phyloP scores from a whole-genome alignment of 352 stramenopile species.

The Phytophthora meadii region DNA sequence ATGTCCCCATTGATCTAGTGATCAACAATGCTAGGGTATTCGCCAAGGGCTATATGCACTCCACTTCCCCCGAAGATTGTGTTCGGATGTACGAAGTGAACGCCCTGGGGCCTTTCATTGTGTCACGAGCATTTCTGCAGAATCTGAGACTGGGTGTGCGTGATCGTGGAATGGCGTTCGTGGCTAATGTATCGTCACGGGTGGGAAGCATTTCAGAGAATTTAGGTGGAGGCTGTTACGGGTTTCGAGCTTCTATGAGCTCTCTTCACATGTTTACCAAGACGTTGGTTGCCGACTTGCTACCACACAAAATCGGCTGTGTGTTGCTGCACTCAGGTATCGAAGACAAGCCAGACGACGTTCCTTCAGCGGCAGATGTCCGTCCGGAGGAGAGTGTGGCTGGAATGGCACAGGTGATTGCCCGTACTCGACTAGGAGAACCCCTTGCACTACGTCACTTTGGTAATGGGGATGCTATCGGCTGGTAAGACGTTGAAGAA shows the following conservation, averaged over 20 bases:
- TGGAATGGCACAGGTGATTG: constrained; percentile 63
- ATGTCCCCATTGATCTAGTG: constrained; percentile 63
- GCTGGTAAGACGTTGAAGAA: constrained; percentile 46
- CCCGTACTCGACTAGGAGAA: constrained; percentile 53
- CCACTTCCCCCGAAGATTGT: constrained; percentile 54
- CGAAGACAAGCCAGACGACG: constrained; percentile 62
- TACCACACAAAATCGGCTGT: constrained; percentile 60
- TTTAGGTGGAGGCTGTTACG: constrained; percentile 62
- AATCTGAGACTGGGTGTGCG: constrained; percentile 51
- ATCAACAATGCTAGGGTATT: constrained; percentile 80
- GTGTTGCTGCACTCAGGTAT: constrained; percentile 68
- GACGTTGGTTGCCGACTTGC: constrained; percentile 57
- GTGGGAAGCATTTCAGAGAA: constrained; percentile 62
- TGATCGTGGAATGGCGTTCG: constrained; percentile 50
- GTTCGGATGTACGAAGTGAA: constrained; percentile 76
- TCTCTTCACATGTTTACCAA: constrained; percentile 83
- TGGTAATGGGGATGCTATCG: constrained; percentile 54
- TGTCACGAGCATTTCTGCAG: constrained; percentile 62
- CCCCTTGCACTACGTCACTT: constrained; percentile 65
- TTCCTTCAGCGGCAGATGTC: constrained; percentile 38
- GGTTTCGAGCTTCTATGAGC: constrained; percentile 81
- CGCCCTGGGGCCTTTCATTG: constrained; percentile 64
- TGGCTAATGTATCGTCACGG: constrained; percentile 60
- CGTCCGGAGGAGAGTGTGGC: constrained; percentile 57
- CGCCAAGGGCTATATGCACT: constrained; percentile 38